phyloP scores from a whole-genome alignment of 164 flowering plant species.

The Nymphaea colorata region DNA sequence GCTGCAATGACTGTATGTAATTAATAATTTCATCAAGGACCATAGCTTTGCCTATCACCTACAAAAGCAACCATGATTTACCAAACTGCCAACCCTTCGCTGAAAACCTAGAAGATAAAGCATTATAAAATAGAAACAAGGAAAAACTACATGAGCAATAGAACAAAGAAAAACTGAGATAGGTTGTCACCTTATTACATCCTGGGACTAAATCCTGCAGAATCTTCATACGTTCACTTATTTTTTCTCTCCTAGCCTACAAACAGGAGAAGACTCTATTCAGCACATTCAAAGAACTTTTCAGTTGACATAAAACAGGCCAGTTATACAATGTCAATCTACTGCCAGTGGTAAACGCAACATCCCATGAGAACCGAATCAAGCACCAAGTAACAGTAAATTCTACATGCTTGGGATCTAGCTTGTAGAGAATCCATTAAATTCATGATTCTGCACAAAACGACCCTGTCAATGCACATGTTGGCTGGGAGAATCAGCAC shows the following conservation, averaged over 20 bases:
- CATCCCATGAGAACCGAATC: neutral
- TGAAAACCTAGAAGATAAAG: neutral
- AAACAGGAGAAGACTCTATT: neutral
- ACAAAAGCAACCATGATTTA: neutral
- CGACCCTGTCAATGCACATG: neutral
- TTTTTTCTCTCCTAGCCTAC: conserved; percentile 97
- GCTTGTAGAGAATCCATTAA: neutral
- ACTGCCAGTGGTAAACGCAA: neutral
- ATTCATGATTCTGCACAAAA: neutral
- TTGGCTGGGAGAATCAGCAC: neutral
- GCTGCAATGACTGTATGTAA: conserved; percentile 75
- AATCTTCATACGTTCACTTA: conserved; percentile 94
- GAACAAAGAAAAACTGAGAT: neutral
- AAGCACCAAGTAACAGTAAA: neutral
- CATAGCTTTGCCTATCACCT: conserved; percentile 81
- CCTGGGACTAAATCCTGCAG: conserved; percentile 97
- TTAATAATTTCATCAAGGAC: conserved; percentile 90
- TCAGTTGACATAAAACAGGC: neutral
- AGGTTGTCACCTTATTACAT: conserved; percentile 69
- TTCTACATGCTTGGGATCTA: too few species aligned
- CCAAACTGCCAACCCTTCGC: neutral
- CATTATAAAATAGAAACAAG: neutral
- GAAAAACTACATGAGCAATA: neutral
- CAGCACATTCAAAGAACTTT: neutral
- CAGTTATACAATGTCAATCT: conserved; percentile 2